phyloP scores from a whole-genome alignment of 2,329 filamentous ascomycete genomes.

The Knufia petricola region DNA sequence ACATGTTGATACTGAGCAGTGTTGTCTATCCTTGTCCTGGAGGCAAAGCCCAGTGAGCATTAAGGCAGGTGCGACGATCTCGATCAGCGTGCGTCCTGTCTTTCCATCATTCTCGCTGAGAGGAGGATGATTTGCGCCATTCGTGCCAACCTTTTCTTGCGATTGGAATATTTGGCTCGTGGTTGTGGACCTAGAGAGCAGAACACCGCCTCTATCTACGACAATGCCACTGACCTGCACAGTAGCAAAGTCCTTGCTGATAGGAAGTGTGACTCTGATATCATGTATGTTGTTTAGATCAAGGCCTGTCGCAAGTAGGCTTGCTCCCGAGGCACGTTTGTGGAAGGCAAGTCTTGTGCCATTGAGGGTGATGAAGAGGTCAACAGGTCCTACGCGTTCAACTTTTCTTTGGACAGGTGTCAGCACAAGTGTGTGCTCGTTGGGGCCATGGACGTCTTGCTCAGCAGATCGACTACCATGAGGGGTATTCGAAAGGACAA shows the following conservation, averaged over 20 bases:
- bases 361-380: conserved; percentile 11
- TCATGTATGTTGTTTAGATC: conserved; percentile 10
- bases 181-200: too few species aligned
- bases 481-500: conserved; percentile 3
- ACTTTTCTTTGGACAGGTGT: neutral
- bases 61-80: conserved; percentile 17
- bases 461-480: neutral
- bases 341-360: neutral
- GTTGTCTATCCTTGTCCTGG: neutral
- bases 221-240: too few species aligned
- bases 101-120: neutral
- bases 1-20: neutral
- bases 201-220: too few species aligned
- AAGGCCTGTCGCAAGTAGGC: conserved; percentile 20
- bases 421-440: neutral
- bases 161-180: too few species aligned
- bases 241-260: too few species aligned
- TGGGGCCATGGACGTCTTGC: neutral
- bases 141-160: neutral
- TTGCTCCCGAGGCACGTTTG: conserved; percentile 10
- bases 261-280: too few species aligned
- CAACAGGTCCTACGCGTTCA: conserved; percentile 3
- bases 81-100: conserved; percentile 14
- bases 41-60: neutral
- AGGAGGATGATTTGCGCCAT: neutral